Percentiles rank a stretch among this genome's conserved stretches.
Evolutionary conservation across 2,329 filamentous ascomycete genomes (phyloP).

Genomic region (Intubia oerlemansii): DNA sequence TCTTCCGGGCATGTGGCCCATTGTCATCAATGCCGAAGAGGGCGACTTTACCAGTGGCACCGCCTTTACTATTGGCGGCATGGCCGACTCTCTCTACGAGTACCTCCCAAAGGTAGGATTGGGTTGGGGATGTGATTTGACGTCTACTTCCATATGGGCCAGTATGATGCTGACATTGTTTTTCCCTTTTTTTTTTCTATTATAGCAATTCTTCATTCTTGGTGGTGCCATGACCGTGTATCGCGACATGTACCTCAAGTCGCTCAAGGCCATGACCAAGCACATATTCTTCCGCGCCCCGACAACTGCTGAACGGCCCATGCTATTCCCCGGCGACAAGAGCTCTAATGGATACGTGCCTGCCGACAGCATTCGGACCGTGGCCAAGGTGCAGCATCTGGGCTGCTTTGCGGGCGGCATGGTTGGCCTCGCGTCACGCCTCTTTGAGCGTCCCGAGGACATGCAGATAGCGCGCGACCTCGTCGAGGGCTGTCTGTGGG

Average conservation of each 20-base stretch:
- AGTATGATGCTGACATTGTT: no score
- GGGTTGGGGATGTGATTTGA: no score
- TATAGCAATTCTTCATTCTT: slow-evolving; percentile 43
- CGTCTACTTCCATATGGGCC: no score
- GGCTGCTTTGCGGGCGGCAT: slow-evolving; percentile 45
- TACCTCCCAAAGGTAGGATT: slow-evolving; percentile 44
- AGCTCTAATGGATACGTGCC: slow-evolving; percentile 10
- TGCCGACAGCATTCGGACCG: slow-evolving; percentile 10
- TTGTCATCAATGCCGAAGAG: slow-evolving; percentile 27
- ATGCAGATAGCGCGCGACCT: slow-evolving; percentile 35
- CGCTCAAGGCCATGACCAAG: slow-evolving; percentile 15
- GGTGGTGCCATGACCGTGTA: slow-evolving; percentile 30
- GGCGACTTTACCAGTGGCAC: slow-evolving; percentile 36
- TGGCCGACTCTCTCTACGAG: slow-evolving; percentile 37
- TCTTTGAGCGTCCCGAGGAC: slow-evolving; percentile 33
- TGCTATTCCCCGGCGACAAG: slow-evolving; percentile 26
- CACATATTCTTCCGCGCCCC: slow-evolving; percentile 22
- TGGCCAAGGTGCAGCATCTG: slow-evolving; percentile 28
- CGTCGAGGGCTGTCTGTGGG: slow-evolving; percentile 42
- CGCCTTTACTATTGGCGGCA: slow-evolving; percentile 31
- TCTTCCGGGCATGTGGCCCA: slow-evolving; percentile 41
- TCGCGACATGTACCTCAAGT: slow-evolving; percentile 11
- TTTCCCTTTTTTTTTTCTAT: no score
- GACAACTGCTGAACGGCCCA: slow-evolving; percentile 14
- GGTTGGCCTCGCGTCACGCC: slow-evolving; percentile 37